Conservation (phyloP, 768 basidiomycete species). For the Russula virescens region DNA sequence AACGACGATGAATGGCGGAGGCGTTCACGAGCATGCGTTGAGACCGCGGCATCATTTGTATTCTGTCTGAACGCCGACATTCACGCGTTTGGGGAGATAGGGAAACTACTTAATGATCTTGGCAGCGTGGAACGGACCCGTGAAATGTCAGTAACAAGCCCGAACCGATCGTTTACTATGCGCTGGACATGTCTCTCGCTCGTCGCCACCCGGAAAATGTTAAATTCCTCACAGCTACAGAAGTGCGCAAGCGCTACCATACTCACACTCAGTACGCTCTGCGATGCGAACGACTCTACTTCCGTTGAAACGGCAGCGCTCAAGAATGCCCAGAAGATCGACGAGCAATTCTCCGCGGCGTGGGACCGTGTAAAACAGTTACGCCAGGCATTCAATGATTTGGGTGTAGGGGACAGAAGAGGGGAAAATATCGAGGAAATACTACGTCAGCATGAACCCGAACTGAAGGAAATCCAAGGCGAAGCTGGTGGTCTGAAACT, state of each 20-base stretch:
- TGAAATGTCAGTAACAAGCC: not conserved
- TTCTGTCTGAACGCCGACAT: constrained; percentile 9
- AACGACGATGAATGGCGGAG: constrained; percentile 4
- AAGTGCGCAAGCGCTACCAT: not conserved
- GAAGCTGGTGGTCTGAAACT: not conserved
- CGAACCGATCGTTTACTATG: constrained; percentile 11
- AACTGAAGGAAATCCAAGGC: not conserved
- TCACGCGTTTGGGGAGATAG: constrained; percentile 10
- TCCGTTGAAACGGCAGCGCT: not conserved
- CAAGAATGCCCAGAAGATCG: constrained; percentile 6
- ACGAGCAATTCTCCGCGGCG: constrained; percentile 3
- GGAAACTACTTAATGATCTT: constrained; percentile 8
- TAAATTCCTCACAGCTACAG: not conserved
- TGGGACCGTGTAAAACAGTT: constrained; percentile 8
- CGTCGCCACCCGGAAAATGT: constrained; percentile 9
- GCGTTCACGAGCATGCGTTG: constrained; percentile 14
- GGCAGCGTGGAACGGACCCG: constrained; percentile 1
- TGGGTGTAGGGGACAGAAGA: not conserved
- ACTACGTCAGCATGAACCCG: not conserved
- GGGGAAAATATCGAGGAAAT: not conserved
- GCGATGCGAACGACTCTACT: too few species aligned
- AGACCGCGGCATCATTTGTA: constrained; percentile 11
- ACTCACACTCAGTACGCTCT: not conserved
- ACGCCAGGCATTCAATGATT: not conserved
- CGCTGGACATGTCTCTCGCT: constrained; percentile 22